A percentile compares a stretch with the other conserved stretches of the same genome.
Evolutionary conservation across 768 basidiomycete genomes (phyloP).

Genomic region (Xerocomus potaroensis): DNA sequence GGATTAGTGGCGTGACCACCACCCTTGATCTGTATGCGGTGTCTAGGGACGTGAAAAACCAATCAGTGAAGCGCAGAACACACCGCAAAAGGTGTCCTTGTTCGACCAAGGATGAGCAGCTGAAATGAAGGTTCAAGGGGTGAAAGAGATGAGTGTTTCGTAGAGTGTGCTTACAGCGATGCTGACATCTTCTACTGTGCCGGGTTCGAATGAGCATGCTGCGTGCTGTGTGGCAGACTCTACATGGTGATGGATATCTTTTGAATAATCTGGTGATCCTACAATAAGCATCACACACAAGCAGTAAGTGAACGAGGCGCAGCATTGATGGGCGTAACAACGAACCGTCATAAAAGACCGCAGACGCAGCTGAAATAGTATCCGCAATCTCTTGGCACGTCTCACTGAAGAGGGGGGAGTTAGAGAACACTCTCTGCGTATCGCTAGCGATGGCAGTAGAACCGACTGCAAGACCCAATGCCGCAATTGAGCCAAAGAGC

Average conservation of each 20-base stretch:
- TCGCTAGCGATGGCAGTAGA: not conserved
- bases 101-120: slow-evolving; percentile 37
- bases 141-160: not conserved
- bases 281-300: not conserved
- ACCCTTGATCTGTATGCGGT: slow-evolving; percentile 46
- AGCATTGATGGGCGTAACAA: not conserved
- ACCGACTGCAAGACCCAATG: not conserved
- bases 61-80: not conserved
- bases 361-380: slow-evolving; percentile 40
- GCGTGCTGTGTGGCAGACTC: slow-evolving; percentile 41
- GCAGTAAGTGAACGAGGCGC: no score
- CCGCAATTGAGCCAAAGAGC: not conserved
- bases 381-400: slow-evolving; percentile 36
- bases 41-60: no score
- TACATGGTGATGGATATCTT: slow-evolving; percentile 48
- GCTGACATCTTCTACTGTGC: slow-evolving; percentile 45
- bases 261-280: slow-evolving; percentile 27
- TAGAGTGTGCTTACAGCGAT: slow-evolving; percentile 36
- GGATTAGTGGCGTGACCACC: slow-evolving; percentile 53
- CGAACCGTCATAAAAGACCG: slow-evolving; percentile 44
- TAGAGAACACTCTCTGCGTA: not conserved
- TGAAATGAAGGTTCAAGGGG: not conserved
- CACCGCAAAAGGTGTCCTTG: slow-evolving; percentile 27
- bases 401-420: not conserved
- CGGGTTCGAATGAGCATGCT: slow-evolving; percentile 55